Evolutionary conservation across 2,329 filamentous ascomycete species (phyloP).

Genomic region (Allantophomopsis cytisporea): DNA sequence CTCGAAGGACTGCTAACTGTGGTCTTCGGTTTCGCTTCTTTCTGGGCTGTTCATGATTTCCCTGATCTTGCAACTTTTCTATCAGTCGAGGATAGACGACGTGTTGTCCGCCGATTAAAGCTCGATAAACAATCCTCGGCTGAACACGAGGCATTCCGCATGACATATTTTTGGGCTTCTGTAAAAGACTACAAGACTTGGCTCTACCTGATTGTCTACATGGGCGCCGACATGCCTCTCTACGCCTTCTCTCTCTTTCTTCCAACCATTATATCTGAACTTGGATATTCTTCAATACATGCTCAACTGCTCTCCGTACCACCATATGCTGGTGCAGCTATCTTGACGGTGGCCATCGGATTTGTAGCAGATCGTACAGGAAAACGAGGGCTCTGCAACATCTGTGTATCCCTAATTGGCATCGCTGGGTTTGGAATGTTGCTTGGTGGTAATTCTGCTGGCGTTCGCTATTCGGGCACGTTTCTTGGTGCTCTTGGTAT

Average conservation of each 20-base stretch:
- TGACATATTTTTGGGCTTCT: slow-evolving; percentile 56
- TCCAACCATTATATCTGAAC: slow-evolving; percentile 59
- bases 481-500: slow-evolving; percentile 82
- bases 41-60: slow-evolving; percentile 75
- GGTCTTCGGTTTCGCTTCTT: slow-evolving; percentile 51
- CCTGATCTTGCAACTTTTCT: slow-evolving; percentile 67
- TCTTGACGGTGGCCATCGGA: slow-evolving; percentile 56
- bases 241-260: slow-evolving; percentile 70
- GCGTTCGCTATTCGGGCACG: slow-evolving; percentile 67
- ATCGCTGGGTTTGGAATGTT: slow-evolving; percentile 73
- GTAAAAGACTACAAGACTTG: slow-evolving; percentile 80
- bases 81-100: slow-evolving; percentile 50
- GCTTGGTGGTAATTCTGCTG: slow-evolving; percentile 45
- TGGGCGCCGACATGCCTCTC: slow-evolving; percentile 59
- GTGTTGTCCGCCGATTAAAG: slow-evolving; percentile 59
- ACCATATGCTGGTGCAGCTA: slow-evolving; percentile 58
- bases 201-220: slow-evolving; percentile 61
- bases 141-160: slow-evolving; percentile 61
- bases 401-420: slow-evolving; percentile 53
- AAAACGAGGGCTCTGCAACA: slow-evolving; percentile 69
- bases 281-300: slow-evolving; percentile 39
- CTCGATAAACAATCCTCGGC: slow-evolving; percentile 63
- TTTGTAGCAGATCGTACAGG: slow-evolving; percentile 64
- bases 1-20: slow-evolving; percentile 60
- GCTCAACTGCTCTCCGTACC: slow-evolving; percentile 65